These are phyloP conservation scores for Strobilomyces dryophilus DNA, from an alignment of 768 basidiomycete genomes.

Conservation along the genomic window DNA sequence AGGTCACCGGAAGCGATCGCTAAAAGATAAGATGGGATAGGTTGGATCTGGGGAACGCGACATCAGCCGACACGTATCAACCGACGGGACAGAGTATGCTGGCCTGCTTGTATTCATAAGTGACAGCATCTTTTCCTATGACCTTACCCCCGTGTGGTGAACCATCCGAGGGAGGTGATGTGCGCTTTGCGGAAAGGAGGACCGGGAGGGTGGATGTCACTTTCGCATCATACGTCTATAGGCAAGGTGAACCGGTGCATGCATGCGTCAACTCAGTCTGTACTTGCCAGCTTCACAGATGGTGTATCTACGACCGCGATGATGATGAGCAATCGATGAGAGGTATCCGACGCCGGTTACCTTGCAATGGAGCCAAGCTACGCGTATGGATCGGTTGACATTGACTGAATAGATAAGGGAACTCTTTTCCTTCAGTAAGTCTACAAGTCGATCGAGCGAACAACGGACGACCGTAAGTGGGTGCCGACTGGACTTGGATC, in stretches of 20 bases:
- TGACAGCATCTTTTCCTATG: conserved; percentile 68
- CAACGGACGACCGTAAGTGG: neutral
- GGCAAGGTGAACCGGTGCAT: neutral
- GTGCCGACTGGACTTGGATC: neutral
- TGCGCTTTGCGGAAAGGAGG: conserved; percentile 77
- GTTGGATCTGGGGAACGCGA: conserved; percentile 52
- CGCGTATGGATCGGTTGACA: conserved; percentile 91
- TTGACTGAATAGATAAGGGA: conserved; percentile 89
- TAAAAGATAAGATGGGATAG: conserved; percentile 86
- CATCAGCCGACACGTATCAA: neutral
- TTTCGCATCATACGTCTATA: conserved; percentile 74
- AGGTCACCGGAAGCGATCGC: conserved; percentile 88
- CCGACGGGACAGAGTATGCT: conserved; percentile 6
- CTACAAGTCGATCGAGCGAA: conserved; percentile 31
- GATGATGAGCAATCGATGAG: neutral
- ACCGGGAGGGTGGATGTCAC: conserved; percentile 77
- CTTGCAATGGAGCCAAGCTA: conserved; percentile 75
- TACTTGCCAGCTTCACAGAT: conserved; percentile 73
- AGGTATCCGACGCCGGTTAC: conserved; percentile 25
- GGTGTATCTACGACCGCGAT: conserved; percentile 61
- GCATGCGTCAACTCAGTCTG: neutral
- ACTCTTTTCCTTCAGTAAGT: conserved; percentile 83
- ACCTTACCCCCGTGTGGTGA: conserved; percentile 69
- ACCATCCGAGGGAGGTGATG: conserved; percentile 58
- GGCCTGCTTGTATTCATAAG: conserved; percentile 77